Conservation (phyloP, 306 rosid species). For the Begonia peltatifolia region DNA sequence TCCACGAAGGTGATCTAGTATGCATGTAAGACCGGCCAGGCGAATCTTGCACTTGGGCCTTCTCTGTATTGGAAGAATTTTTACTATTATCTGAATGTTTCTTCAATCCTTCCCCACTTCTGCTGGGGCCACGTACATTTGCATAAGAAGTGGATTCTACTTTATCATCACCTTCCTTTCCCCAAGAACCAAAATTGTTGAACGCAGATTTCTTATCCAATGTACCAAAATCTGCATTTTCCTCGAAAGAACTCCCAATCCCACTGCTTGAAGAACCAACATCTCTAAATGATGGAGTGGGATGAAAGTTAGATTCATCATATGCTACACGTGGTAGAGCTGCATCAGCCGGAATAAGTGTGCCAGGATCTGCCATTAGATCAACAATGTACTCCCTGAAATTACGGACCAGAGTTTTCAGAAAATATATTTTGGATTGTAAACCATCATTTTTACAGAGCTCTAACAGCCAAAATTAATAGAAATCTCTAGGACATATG, state of each 20-base stretch:
- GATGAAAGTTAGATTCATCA: slow-evolving; percentile 39
- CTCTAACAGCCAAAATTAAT: too few relatives aligned
- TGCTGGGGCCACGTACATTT: slow-evolving; percentile 14
- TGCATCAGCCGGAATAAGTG: slow-evolving; percentile 84
- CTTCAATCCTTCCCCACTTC: slow-evolving; percentile 26
- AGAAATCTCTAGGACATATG: too few relatives aligned
- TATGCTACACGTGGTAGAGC: slow-evolving; percentile 51
- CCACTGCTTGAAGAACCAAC: slow-evolving; percentile 75
- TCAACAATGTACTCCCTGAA: slow-evolving; percentile 98
- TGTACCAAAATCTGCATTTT: slow-evolving; percentile 39
- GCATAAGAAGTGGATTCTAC: slow-evolving; percentile 6
- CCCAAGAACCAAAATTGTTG: slow-evolving; percentile 18
- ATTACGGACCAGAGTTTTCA: slow-evolving; percentile 9
- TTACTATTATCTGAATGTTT: slow-evolving; percentile 12
- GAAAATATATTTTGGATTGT: not conserved
- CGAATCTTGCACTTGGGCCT: slow-evolving; percentile 25
- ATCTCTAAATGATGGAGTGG: slow-evolving; percentile 61
- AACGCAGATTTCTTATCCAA: slow-evolving; percentile 21
- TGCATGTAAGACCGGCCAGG: slow-evolving; percentile 32
- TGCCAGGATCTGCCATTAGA: slow-evolving; percentile 96
- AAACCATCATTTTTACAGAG: too few relatives aligned
- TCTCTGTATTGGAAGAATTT: slow-evolving; percentile 27
- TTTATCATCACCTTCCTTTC: slow-evolving; percentile 36
- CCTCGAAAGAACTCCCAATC: slow-evolving; percentile 64
- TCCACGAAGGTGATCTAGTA: slow-evolving; percentile 93